Percentiles rank a stretch among this genome's conserved stretches.
phyloP scores from a whole-genome alignment of 2,329 filamentous ascomycete genomes.

The Pyrenophora graminea region DNA sequence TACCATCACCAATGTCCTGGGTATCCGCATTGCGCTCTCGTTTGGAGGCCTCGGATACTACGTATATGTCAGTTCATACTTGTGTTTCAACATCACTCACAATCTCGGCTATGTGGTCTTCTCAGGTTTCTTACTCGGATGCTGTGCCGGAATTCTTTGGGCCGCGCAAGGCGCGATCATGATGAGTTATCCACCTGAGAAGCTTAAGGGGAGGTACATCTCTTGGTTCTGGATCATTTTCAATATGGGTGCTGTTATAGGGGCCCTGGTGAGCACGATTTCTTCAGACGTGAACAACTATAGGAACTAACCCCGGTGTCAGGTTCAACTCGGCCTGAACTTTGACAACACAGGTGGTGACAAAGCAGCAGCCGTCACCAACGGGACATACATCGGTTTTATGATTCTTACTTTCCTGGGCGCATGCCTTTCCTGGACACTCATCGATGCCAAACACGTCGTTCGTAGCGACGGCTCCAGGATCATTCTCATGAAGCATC shows the following conservation, averaged over 20 bases:
- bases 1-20: conserved; percentile 73
- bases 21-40: conserved; percentile 66
- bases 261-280: conserved; percentile 60
- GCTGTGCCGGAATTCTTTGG: conserved; percentile 78
- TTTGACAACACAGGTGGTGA: conserved; percentile 56
- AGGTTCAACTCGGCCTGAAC: conserved; percentile 71
- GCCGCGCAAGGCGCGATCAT: conserved; percentile 79
- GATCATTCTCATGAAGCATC: conserved; percentile 84
- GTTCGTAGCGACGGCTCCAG: conserved; percentile 72
- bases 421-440: conserved; percentile 67
- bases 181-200: conserved; percentile 38
- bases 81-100: conserved; percentile 68
- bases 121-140: conserved; percentile 71
- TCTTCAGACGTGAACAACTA: background rate
- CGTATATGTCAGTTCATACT: conserved; percentile 70
- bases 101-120: conserved; percentile 73
- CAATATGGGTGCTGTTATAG: background rate
- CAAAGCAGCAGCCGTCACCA: conserved; percentile 55
- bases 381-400: conserved; percentile 82
- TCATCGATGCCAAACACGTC: conserved; percentile 71
- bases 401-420: conserved; percentile 77
- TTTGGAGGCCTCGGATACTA: conserved; percentile 76
- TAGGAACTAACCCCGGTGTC: conserved; percentile 1
- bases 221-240: conserved; percentile 2
- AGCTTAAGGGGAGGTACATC: background rate